Evolutionary conservation across 78 protist species (phyloP).

Genomic region (Cavenderia fasciculata): DNA sequence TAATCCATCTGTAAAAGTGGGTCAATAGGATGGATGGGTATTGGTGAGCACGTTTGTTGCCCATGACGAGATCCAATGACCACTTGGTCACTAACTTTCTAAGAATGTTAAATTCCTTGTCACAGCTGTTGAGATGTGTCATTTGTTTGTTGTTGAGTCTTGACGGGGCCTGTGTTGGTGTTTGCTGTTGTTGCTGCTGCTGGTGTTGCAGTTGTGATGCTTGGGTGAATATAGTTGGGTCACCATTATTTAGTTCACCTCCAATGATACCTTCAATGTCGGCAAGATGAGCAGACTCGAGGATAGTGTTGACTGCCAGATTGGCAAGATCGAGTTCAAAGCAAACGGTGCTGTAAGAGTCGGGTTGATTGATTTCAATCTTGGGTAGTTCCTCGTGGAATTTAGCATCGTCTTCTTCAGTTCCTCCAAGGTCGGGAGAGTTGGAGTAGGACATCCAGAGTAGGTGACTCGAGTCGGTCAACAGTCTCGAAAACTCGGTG

Average conservation of each 20-base stretch:
- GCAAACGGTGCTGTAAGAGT: constrained; percentile 84
- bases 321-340: constrained; percentile 80
- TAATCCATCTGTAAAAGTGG: constrained; percentile 94
- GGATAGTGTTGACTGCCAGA: constrained; percentile 87
- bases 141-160: background rate
- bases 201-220: background rate
- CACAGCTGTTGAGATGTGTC: constrained; percentile 47
- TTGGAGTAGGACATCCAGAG: constrained; percentile 85
- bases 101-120: constrained; percentile 78
- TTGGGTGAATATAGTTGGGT: background rate
- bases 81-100: constrained; percentile 80
- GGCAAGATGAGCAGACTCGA: constrained; percentile 74
- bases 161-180: background rate
- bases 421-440: constrained; percentile 93
- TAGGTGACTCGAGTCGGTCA: constrained; percentile 43
- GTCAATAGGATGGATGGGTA: constrained; percentile 78
- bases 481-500: constrained; percentile 59
- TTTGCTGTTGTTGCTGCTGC: background rate
- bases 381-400: constrained; percentile 63
- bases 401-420: constrained; percentile 88
- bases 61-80: constrained; percentile 63
- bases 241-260: constrained; percentile 19
- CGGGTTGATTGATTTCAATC: constrained; percentile 54
- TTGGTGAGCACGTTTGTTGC: constrained; percentile 11
- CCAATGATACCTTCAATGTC: constrained; percentile 76